Evolutionary conservation across 108 stramenopile species (phyloP).

Genomic region (Cyclostephanos tholiformis): DNA sequence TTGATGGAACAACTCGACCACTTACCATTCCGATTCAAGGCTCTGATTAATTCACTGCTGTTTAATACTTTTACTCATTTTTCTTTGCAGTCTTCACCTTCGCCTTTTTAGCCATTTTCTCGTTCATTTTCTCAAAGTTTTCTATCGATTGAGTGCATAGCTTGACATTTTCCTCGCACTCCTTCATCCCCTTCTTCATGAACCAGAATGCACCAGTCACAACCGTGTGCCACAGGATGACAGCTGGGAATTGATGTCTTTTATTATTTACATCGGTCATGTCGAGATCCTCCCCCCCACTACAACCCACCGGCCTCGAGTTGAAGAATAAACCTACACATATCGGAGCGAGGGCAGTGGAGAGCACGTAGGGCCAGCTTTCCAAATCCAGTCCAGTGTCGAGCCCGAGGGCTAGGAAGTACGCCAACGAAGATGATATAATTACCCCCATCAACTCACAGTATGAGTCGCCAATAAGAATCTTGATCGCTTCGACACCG

Average conservation of each 20-base stretch:
- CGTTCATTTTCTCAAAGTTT: conserved; percentile 38
- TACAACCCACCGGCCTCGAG: conserved; percentile 27
- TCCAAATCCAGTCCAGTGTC: conserved; percentile 19
- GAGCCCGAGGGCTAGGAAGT: conserved; percentile 25
- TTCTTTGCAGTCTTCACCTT: conserved; percentile 6
- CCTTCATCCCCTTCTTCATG: conserved; percentile 53
- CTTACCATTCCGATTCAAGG: conserved; percentile 72
- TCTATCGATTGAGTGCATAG: conserved; percentile 34
- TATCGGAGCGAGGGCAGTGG: conserved; percentile 39
- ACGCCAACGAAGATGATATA: conserved; percentile 28
- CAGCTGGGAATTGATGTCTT: conserved; percentile 58
- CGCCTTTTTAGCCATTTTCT: conserved; percentile 26
- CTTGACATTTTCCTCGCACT: conserved; percentile 48
- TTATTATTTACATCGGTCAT: conserved; percentile 3
- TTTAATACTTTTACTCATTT: conserved; percentile 6
- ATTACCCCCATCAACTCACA: conserved; percentile 33
- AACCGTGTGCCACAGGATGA: conserved; percentile 65
- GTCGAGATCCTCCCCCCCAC: conserved; percentile 6
- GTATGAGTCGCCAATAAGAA: conserved; percentile 30
- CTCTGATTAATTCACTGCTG: conserved; percentile 4
- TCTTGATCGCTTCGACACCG: conserved; percentile 12
- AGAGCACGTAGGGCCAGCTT: conserved; percentile 26
- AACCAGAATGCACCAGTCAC: conserved; percentile 53
- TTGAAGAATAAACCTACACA: conserved; percentile 45
- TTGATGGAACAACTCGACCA: conserved; percentile 73